These are phyloP conservation scores for Colletotrichum agaves DNA, from an alignment of 2,329 filamentous ascomycete species.

Conservation along the genomic window DNA sequence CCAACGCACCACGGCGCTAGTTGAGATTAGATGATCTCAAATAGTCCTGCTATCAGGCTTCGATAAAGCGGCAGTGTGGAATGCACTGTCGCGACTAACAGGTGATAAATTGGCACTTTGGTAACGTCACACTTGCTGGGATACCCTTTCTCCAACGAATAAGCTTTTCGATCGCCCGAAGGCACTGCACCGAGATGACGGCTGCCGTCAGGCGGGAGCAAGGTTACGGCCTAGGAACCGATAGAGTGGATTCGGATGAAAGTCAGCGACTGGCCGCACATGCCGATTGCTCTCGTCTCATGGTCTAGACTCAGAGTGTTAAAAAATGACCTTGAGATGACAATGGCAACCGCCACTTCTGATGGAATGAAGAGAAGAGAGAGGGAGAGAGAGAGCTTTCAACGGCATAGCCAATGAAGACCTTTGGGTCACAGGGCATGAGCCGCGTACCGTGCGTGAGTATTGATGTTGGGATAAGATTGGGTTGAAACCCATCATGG, in stretches of 20 bases:
- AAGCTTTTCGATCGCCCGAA: constrained; percentile 19
- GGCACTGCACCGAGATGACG: constrained; percentile 2
- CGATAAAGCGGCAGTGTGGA: not conserved
- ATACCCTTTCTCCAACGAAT: constrained; percentile 14
- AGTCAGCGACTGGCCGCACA: not conserved
- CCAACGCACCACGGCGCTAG: constrained; percentile 26
- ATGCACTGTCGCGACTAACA: not conserved
- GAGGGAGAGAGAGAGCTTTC: too few relatives aligned
- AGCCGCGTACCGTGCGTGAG: too few relatives aligned
- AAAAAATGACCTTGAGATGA: not conserved
- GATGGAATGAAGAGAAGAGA: too few relatives aligned
- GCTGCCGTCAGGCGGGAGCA: constrained; percentile 11
- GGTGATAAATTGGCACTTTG: not conserved
- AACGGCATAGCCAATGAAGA: too few relatives aligned
- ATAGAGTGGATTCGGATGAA: not conserved
- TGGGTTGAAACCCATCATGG: too few relatives aligned
- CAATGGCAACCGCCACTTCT: not conserved
- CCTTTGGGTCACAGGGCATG: too few relatives aligned
- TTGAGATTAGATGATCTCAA: constrained; percentile 20
- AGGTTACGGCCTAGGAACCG: constrained; percentile 1
- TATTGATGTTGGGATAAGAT: too few relatives aligned
- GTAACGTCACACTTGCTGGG: not conserved
- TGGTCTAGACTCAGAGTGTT: not conserved
- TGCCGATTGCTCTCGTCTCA: constrained; percentile 8
- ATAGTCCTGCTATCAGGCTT: not conserved